Conservation (phyloP, 2,329 filamentous ascomycete genomes). For the Arthroderma uncinatum region DNA sequence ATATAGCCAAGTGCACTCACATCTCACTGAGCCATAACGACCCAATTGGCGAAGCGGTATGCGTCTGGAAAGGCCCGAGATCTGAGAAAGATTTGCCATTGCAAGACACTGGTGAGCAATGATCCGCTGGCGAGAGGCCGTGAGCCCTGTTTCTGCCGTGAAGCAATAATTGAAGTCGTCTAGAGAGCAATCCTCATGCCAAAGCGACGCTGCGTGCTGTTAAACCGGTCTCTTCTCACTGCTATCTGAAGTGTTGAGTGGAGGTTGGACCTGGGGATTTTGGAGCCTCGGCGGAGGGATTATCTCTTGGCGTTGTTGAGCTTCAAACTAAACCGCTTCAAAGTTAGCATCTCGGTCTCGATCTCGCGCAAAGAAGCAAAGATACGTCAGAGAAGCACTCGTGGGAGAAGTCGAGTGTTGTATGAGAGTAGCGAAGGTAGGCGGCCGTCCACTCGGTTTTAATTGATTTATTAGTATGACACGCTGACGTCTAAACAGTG, state of each 20-base stretch:
- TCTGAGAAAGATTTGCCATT: not conserved
- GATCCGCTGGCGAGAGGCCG: not conserved
- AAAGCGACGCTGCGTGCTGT: not conserved
- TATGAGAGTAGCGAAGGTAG: not conserved
- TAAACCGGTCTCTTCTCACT: not conserved
- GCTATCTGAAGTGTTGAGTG: not conserved
- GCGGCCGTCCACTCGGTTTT: not conserved
- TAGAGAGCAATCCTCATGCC: not conserved
- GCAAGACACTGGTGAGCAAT: not conserved
- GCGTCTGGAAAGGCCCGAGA: not conserved
- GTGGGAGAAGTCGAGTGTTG: too few relatives aligned
- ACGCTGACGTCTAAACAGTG: not conserved
- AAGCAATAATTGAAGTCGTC: not conserved
- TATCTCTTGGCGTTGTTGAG: constrained; percentile 2
- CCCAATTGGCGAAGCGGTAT: not conserved
- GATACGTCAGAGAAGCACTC: too few relatives aligned
- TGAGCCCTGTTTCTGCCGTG: not conserved
- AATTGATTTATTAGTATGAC: not conserved
- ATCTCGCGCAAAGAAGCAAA: not conserved
- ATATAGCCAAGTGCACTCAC: not conserved
- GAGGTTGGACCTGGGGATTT: not conserved
- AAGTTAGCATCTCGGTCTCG: not conserved
- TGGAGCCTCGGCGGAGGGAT: not conserved
- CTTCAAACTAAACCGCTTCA: not conserved
- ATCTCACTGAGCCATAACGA: constrained; percentile 2